Conservation (phyloP, 768 basidiomycete species). For the Pulveroboletus frians region DNA sequence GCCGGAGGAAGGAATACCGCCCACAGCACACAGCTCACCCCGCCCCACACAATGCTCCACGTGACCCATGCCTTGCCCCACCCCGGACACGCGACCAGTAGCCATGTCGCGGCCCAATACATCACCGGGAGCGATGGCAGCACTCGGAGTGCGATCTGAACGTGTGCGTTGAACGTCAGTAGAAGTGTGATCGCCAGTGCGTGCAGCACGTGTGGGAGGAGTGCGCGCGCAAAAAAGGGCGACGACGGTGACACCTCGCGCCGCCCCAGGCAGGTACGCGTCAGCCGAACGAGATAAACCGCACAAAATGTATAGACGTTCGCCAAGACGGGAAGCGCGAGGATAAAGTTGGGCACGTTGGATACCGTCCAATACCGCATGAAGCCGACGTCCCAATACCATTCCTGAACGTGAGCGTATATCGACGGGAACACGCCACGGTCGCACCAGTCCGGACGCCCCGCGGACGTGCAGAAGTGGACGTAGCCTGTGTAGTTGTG, state of each 20-base stretch:
- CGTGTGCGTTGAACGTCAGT: constrained; percentile 76
- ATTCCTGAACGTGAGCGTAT: constrained; percentile 75
- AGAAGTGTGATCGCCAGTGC: constrained; percentile 55
- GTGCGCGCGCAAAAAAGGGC: constrained; percentile 36
- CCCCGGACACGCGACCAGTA: constrained; percentile 45
- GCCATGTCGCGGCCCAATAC: constrained; percentile 82
- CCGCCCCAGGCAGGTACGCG: neutral
- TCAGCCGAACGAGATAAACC: constrained; percentile 20
- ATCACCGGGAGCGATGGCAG: constrained; percentile 70
- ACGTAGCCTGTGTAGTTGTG: constrained; percentile 68
- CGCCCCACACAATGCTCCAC: constrained; percentile 80
- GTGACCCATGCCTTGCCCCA: constrained; percentile 61
- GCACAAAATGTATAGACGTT: constrained; percentile 36
- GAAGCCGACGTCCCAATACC: constrained; percentile 86
- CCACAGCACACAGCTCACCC: constrained; percentile 70
- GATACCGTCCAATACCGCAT: constrained; percentile 78
- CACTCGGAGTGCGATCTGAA: constrained; percentile 80
- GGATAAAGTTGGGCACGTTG: constrained; percentile 85
- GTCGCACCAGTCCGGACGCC: constrained; percentile 59
- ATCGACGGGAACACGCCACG: constrained; percentile 50
- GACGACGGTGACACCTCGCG: constrained; percentile 8
- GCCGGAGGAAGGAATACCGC: constrained; percentile 88
- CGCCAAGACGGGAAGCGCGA: constrained; percentile 66
- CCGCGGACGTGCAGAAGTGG: constrained; percentile 50
- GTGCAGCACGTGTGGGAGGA: constrained; percentile 74